phyloP scores from a whole-genome alignment of 257 asterid genomes.

The Buddleja alternifolia region DNA sequence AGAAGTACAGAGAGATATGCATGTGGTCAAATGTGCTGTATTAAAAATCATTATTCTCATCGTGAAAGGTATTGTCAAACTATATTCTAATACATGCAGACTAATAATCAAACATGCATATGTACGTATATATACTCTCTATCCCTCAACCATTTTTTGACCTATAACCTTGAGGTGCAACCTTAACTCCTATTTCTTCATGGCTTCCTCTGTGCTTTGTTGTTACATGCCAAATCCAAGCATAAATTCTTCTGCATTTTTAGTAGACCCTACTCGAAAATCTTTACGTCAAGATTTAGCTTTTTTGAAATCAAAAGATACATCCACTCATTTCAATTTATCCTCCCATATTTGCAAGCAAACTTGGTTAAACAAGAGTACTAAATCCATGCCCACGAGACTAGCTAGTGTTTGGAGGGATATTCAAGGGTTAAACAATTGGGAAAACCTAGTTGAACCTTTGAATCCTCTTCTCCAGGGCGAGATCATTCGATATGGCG shows the following conservation, averaged over 20 bases:
- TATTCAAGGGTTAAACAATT: constrained; percentile 55
- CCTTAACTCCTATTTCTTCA: too few relatives aligned
- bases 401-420: constrained; percentile 55
- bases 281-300: background rate
- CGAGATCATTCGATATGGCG: constrained; percentile 66
- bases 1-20: too few relatives aligned
- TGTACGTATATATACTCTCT: too few relatives aligned
- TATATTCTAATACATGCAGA: too few relatives aligned
- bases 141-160: too few relatives aligned
- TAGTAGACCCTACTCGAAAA: constrained; percentile 20
- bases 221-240: constrained; percentile 24
- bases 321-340: background rate
- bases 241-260: constrained; percentile 28
- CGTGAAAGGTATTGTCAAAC: too few relatives aligned
- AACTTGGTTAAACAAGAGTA: too few relatives aligned
- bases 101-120: too few relatives aligned
- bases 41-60: too few relatives aligned
- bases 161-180: too few relatives aligned
- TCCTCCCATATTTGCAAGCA: too few relatives aligned
- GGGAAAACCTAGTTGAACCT: constrained; percentile 64
- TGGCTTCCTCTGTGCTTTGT: constrained; percentile 33
- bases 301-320: constrained; percentile 23
- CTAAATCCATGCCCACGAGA: constrained; percentile 8
- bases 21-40: too few relatives aligned
- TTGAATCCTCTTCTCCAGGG: constrained; percentile 52